Evolutionary conservation across 805 yeast genomes (phyloP).

Genomic region (Candida peoriensis): DNA sequence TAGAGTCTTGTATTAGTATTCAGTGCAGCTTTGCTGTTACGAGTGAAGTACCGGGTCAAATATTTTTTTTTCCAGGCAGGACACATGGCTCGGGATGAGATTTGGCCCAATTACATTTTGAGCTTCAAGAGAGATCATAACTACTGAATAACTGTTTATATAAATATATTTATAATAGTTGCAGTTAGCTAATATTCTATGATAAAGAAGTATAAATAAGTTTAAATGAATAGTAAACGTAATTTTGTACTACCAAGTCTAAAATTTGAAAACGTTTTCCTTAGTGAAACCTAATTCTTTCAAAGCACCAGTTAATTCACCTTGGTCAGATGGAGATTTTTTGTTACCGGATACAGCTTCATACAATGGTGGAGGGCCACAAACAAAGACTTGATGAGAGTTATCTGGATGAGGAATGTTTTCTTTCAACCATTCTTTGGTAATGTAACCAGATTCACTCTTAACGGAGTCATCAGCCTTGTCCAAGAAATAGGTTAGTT

Average conservation of each 20-base stretch:
- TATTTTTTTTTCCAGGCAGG: no score
- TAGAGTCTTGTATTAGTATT: no score
- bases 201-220: background rate
- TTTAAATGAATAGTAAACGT: background rate
- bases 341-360: constrained; percentile 83
- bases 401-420: constrained; percentile 64
- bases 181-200: no score
- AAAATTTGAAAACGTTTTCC: constrained; percentile 87
- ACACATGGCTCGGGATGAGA: no score
- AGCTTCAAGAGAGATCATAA: no score
- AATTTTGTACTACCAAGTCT: constrained; percentile 13
- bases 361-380: constrained; percentile 95
- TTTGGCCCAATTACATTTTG: no score
- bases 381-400: constrained; percentile 73
- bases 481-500: constrained; percentile 77
- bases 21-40: no score
- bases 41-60: no score
- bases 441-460: constrained; percentile 64
- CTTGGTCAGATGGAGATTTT: constrained; percentile 86
- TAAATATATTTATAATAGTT: no score
- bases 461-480: constrained; percentile 38
- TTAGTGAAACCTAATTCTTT: constrained; percentile 83
- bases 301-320: constrained; percentile 85
- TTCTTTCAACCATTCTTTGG: constrained; percentile 62
- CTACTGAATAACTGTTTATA: no score